Evolutionary conservation across 768 basidiomycete species (phyloP).

Genomic region (Trametes cubensis): DNA sequence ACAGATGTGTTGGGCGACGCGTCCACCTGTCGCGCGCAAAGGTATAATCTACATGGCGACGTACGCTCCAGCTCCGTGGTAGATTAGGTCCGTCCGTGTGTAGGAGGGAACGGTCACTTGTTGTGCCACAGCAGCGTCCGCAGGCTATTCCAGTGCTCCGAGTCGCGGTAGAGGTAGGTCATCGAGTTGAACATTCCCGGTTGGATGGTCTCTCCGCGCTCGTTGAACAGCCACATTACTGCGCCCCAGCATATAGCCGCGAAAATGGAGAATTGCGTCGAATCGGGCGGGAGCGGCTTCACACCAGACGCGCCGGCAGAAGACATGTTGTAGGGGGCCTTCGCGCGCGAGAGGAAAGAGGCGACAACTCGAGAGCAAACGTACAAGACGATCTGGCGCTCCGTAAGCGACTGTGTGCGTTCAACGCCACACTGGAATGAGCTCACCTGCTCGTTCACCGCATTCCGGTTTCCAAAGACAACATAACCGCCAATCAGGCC

Average conservation of each 20-base stretch:
- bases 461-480: slow-evolving; percentile 83
- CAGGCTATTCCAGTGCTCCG: slow-evolving; percentile 81
- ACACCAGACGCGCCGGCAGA: slow-evolving; percentile 46
- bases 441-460: slow-evolving; percentile 89
- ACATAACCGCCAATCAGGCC: slow-evolving; percentile 91
- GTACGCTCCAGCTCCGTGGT: background rate
- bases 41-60: slow-evolving; percentile 15
- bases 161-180: slow-evolving; percentile 94
- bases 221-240: slow-evolving; percentile 95
- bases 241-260: slow-evolving; percentile 91
- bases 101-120: slow-evolving; percentile 45
- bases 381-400: slow-evolving; percentile 87
- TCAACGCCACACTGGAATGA: background rate
- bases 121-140: slow-evolving; percentile 93
- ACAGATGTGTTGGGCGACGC: background rate
- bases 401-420: no score
- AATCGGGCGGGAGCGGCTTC: slow-evolving; percentile 81
- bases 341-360: slow-evolving; percentile 84
- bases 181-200: slow-evolving; percentile 97
- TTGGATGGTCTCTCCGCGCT: slow-evolving; percentile 88
- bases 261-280: slow-evolving; percentile 82
- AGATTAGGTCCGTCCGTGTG: background rate
- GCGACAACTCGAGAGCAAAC: slow-evolving; percentile 91
- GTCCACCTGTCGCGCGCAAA: background rate
- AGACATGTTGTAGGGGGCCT: slow-evolving; percentile 51